A percentile compares a stretch with the other conserved stretches of the same genome.
These are phyloP conservation scores for Colletotrichum sublineola DNA, from an alignment of 2,329 filamentous ascomycete genomes.

Conservation along the genomic window DNA sequence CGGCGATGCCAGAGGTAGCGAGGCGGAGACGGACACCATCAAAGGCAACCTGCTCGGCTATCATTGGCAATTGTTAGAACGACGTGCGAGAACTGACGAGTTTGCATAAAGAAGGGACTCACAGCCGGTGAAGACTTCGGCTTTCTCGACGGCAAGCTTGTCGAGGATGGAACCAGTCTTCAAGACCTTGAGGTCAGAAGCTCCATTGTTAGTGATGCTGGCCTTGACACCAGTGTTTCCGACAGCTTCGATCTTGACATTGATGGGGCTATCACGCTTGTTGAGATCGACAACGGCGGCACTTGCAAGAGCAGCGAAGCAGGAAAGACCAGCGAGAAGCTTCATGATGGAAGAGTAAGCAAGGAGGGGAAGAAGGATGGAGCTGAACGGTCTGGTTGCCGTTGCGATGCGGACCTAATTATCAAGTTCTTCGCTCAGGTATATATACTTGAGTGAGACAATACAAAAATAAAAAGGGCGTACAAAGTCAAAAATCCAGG, in stretches of 20 bases:
- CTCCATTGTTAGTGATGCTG: constrained; percentile 66
- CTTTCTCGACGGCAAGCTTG: constrained; percentile 65
- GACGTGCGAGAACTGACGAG: background rate
- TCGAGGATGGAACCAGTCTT: constrained; percentile 68
- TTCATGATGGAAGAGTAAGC: constrained; percentile 52
- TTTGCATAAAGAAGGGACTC: constrained; percentile 46
- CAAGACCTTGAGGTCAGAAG: constrained; percentile 63
- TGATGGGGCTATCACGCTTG: constrained; percentile 57
- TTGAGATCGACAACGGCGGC: constrained; percentile 51
- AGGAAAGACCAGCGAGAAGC: constrained; percentile 52
- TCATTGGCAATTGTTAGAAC: constrained; percentile 15
- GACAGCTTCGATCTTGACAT: constrained; percentile 61
- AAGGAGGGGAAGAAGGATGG: background rate
- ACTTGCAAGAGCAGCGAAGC: constrained; percentile 53
- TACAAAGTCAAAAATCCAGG: no score
- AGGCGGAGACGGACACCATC: constrained; percentile 67
- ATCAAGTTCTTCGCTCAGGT: constrained; percentile 19
- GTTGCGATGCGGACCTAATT: background rate
- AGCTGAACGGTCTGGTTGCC: constrained; percentile 10
- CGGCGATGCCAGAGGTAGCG: constrained; percentile 57
- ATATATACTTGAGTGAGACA: constrained; percentile 20
- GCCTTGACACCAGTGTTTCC: constrained; percentile 68
- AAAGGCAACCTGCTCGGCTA: constrained; percentile 61
- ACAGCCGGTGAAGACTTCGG: constrained; percentile 62
- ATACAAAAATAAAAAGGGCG: background rate